Conservation (phyloP, 192 early-diverging fungal species). For the Linnemannia elongata region DNA sequence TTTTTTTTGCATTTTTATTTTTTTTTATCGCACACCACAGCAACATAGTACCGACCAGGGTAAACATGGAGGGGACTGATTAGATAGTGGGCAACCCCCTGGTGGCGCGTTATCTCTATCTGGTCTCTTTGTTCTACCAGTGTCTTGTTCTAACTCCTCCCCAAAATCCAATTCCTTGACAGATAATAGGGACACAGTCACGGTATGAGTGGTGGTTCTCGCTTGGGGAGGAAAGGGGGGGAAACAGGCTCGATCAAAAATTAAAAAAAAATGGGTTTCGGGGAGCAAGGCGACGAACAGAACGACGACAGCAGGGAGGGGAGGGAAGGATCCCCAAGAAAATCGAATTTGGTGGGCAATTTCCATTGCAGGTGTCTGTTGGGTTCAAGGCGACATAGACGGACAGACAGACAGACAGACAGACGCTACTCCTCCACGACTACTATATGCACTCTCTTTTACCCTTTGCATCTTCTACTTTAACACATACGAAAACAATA, state of each 20-base stretch:
- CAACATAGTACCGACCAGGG: no score
- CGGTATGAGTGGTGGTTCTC: not conserved
- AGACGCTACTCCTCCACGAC: not conserved
- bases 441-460: not conserved
- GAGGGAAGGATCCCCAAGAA: not conserved
- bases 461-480: not conserved
- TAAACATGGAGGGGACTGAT: not conserved
- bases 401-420: not conserved
- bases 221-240: not conserved
- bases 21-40: no score
- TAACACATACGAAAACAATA: not conserved
- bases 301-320: no score
- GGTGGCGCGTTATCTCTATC: not conserved
- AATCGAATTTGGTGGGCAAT: conserved; percentile 13
- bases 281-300: not conserved
- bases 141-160: not conserved
- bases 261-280: conserved; percentile 1
- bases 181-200: not conserved
- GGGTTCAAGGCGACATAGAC: not conserved
- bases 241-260: not conserved
- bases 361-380: not conserved
- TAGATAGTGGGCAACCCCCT: not conserved
- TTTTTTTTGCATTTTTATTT: no score
- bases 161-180: not conserved
- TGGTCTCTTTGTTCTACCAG: not conserved